Percentiles rank a stretch among this genome's conserved stretches.
Evolutionary conservation across 108 stramenopile species (phyloP).

Genomic region (Cyclotella cryptica): DNA sequence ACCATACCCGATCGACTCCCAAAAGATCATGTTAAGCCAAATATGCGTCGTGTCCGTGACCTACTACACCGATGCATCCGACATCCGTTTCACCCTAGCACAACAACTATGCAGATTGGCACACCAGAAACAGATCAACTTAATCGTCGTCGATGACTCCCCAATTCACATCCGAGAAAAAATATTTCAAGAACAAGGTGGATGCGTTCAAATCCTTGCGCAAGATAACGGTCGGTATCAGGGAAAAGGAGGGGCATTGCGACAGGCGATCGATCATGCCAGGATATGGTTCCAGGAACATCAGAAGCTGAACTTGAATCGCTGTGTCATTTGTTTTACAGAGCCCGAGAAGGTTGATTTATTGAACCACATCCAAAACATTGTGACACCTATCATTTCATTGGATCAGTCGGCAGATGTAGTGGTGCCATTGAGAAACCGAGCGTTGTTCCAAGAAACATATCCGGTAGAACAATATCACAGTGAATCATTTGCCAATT

Average conservation of each 20-base stretch:
- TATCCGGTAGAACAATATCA: slow-evolving; percentile 83
- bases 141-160: slow-evolving; percentile 57
- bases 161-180: slow-evolving; percentile 27
- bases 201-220: slow-evolving; percentile 32
- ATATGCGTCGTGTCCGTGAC: slow-evolving; percentile 38
- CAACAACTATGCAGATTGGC: slow-evolving; percentile 52
- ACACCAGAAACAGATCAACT: slow-evolving; percentile 22
- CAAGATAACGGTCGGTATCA: slow-evolving; percentile 38
- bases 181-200: slow-evolving; percentile 4
- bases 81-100: slow-evolving; percentile 51
- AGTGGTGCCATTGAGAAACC: slow-evolving; percentile 49
- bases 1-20: too few species aligned
- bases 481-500: slow-evolving; percentile 64
- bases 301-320: too few species aligned
- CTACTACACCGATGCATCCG: slow-evolving; percentile 39
- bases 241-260: slow-evolving; percentile 65
- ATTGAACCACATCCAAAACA: slow-evolving; percentile 35
- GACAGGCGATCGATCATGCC: slow-evolving; percentile 55
- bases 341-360: slow-evolving; percentile 71
- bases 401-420: slow-evolving; percentile 38
- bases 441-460: slow-evolving; percentile 43
- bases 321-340: slow-evolving; percentile 52
- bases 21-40: neutral
- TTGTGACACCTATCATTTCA: slow-evolving; percentile 10
- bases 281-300: slow-evolving; percentile 17